These are phyloP conservation scores for Fraxinus latifolia DNA, from an alignment of 305 asterid species.

Conservation along the genomic window DNA sequence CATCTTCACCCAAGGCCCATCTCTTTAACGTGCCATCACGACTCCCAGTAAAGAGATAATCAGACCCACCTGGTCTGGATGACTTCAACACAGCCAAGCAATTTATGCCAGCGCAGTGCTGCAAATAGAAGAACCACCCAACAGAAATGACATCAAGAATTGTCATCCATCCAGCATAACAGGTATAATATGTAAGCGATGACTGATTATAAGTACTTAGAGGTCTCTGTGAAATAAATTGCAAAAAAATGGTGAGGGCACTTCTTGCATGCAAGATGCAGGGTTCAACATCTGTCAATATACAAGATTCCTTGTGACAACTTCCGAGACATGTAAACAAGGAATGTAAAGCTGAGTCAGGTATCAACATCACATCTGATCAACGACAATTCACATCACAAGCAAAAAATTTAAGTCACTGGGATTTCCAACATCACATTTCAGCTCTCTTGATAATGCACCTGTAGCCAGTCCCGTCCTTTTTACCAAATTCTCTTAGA, in stretches of 20 bases:
- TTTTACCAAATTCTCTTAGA: neutral
- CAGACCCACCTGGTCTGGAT: constrained; percentile 51
- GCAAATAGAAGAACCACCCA: constrained; percentile 26
- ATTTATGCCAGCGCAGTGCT: constrained; percentile 95
- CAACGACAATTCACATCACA: constrained; percentile 7
- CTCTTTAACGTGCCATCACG: constrained; percentile 92
- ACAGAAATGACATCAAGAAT: neutral
- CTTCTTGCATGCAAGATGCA: neutral
- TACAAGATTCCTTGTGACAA: constrained; percentile 6
- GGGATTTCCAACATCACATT: constrained; percentile 2
- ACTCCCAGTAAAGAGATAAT: constrained; percentile 82
- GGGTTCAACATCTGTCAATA: neutral
- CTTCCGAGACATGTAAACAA: neutral
- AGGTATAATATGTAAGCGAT: neutral
- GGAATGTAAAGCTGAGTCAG: constrained; percentile 9
- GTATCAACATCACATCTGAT: neutral
- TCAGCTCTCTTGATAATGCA: constrained; percentile 11
- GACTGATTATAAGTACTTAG: neutral
- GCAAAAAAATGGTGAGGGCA: neutral
- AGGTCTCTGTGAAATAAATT: neutral
- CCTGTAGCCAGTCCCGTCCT: neutral
- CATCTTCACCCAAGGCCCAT: constrained; percentile 74
- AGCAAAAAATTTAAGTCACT: neutral
- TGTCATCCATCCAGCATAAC: neutral
- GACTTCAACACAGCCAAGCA: constrained; percentile 74